phyloP scores from a whole-genome alignment of 75 land plant genomes.

The Pinus albicaulis region DNA sequence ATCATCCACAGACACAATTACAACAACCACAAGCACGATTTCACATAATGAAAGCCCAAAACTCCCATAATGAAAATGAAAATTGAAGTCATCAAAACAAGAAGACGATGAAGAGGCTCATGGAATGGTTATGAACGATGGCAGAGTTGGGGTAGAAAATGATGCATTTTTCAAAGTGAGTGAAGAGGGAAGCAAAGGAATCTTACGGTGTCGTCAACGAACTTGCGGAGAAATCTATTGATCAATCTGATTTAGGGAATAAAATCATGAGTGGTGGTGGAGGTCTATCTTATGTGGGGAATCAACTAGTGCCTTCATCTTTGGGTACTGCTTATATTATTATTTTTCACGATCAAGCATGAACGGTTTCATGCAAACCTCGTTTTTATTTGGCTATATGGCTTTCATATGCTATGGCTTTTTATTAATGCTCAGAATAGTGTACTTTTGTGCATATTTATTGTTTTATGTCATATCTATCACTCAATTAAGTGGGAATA shows the following conservation, averaged over 20 bases:
- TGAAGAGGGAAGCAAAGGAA: constrained; percentile 69
- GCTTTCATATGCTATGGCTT: constrained; percentile 85
- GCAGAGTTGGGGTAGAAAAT: constrained; percentile 81
- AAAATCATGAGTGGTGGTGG: background rate
- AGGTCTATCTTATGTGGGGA: constrained; percentile 86
- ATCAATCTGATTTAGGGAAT: constrained; percentile 74
- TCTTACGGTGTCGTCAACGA: constrained; percentile 83
- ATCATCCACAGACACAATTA: no score
- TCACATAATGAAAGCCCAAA: no score
- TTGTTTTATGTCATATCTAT: constrained; percentile 57
- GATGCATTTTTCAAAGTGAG: constrained; percentile 68
- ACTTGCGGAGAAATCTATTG: constrained; percentile 37
- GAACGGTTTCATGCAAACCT: constrained; percentile 81
- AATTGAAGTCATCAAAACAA: no score
- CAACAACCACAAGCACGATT: no score
- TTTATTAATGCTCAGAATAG: constrained; percentile 74
- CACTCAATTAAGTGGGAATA: no score
- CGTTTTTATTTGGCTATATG: constrained; percentile 90
- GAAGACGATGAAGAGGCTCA: no score
- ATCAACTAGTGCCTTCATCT: constrained; percentile 70
- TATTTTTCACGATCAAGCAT: constrained; percentile 72
- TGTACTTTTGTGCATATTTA: constrained; percentile 67
- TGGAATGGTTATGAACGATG: constrained; percentile 22
- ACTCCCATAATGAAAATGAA: no score
- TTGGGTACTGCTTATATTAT: constrained; percentile 77